Evolutionary conservation across 352 stramenopile genomes (phyloP), one percentile per base, ranked within the genome.

Genomic region (Phytopythium boreale): DNA sequence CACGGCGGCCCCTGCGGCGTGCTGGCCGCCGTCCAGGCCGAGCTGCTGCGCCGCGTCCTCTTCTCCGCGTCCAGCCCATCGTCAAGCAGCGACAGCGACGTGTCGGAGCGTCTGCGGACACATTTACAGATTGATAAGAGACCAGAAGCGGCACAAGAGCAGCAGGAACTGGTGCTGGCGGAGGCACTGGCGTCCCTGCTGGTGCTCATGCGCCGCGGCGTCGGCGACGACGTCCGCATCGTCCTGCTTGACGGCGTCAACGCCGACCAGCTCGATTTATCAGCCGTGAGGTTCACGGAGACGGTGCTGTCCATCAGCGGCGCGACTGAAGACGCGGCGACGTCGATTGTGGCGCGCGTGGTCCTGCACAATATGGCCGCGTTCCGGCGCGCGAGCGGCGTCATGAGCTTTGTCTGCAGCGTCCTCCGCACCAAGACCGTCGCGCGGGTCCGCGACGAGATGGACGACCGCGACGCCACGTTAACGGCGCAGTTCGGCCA

Each of bases 1-100:
- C 80, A 93, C 37, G 88, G 87, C 50, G 88, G 88, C 1, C 88
- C 88, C 8, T 95, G 88, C 60, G 88, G 88, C 58, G 83, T 96
- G 8, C 68, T 96, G 47, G 88, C 88, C 5, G 79, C 78, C 1
- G 83, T 95, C 29, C 87, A 95, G 58, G 87, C 82, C 31, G 80
- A 90, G 62, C 56, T 96, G 39, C 51, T 92, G 63, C 73, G 77
- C 24, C 50, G 63, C 73, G 77, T 24, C 37, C 76, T n/a, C 74
- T 83, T 46, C 62, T 93, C 27, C 87, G 91, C 61, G 66, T 24
- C 44, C n/a, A n/a, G n/a, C n/a, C n/a, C n/a, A n/a, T n/a, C n/a
- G n/a, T n/a, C n/a, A n/a, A n/a, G n/a, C n/a, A n/a, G n/a, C n/a
- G n/a, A n/a, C n/a, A n/a, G 15, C 49, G 15, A 34, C 26, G 26